Evolutionary conservation across 345 rosid species (phyloP).

Genomic region (Brassica incana): DNA sequence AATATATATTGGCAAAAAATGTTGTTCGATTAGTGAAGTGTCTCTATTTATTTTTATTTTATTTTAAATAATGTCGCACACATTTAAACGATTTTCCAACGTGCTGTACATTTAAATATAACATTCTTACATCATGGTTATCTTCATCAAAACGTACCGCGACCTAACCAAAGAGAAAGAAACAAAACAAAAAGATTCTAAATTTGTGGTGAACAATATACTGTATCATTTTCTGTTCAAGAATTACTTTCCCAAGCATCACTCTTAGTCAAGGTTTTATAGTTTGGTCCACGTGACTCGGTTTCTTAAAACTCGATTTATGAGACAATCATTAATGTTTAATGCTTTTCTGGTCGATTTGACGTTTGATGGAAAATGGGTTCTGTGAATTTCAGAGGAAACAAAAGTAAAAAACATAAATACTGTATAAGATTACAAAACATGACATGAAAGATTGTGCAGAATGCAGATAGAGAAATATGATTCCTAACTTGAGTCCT

Average conservation of each 20-base stretch:
- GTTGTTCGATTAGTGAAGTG: background rate
- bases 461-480: slow-evolving; percentile 9
- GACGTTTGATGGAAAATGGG: slow-evolving; percentile 39
- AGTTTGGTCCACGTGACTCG: slow-evolving; percentile 31
- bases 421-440: slow-evolving; percentile 20
- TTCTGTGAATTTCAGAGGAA: slow-evolving; percentile 20
- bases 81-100: background rate
- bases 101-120: background rate
- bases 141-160: slow-evolving; percentile 4
- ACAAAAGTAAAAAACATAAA: slow-evolving; percentile 21
- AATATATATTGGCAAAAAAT: background rate
- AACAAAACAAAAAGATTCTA: slow-evolving; percentile 19
- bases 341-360: slow-evolving; percentile 30
- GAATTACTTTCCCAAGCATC: slow-evolving; percentile 18
- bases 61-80: background rate
- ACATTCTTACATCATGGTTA: slow-evolving; percentile 20
- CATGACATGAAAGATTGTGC: slow-evolving; percentile 27
- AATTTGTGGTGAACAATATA: slow-evolving; percentile 19
- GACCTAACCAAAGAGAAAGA: slow-evolving; percentile 23
- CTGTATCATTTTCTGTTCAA: background rate
- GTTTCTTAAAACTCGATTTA: slow-evolving; percentile 36
- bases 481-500: slow-evolving; percentile 27
- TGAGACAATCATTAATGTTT: slow-evolving; percentile 38
- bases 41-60: background rate
- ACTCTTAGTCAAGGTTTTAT: background rate